Percentiles rank a stretch among this genome's conserved stretches.
Evolutionary conservation across 2,329 filamentous ascomycete species (phyloP).

Genomic region (Pseudopithomyces maydicus): DNA sequence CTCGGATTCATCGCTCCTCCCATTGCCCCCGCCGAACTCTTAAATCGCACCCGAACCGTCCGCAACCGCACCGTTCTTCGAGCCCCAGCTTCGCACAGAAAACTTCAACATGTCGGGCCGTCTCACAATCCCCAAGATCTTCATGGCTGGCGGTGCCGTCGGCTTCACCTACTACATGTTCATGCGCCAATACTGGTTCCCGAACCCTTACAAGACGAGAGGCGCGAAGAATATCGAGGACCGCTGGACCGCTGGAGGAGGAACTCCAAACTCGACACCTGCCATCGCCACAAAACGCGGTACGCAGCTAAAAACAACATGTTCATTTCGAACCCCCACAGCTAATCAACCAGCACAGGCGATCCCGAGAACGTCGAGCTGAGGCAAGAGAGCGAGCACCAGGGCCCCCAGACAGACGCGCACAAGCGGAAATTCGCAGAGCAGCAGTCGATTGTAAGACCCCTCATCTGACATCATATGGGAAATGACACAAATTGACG

Average conservation of each 20-base stretch:
- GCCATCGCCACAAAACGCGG: constrained; percentile 32
- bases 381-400: constrained; percentile 27
- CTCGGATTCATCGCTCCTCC: neutral
- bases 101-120: constrained; percentile 26
- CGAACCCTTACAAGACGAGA: constrained; percentile 44
- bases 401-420: constrained; percentile 32
- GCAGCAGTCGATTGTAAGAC: constrained; percentile 33
- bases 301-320: constrained; percentile 17
- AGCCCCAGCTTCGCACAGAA: neutral
- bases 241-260: constrained; percentile 39
- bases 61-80: neutral
- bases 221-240: constrained; percentile 42
- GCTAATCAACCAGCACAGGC: constrained; percentile 19
- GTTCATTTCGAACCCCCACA: neutral
- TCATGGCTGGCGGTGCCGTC: constrained; percentile 42
- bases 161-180: constrained; percentile 44
- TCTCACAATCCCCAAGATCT: constrained; percentile 43
- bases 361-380: constrained; percentile 27
- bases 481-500: constrained; percentile 4
- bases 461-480: neutral
- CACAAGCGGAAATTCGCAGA: constrained; percentile 31
- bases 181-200: constrained; percentile 46
- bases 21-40: neutral
- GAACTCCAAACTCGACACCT: constrained; percentile 36
- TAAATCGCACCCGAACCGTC: constrained; percentile 1